These are phyloP conservation scores for Lachnellula suecica DNA, from an alignment of 2,329 filamentous ascomycete genomes.

Conservation along the genomic window DNA sequence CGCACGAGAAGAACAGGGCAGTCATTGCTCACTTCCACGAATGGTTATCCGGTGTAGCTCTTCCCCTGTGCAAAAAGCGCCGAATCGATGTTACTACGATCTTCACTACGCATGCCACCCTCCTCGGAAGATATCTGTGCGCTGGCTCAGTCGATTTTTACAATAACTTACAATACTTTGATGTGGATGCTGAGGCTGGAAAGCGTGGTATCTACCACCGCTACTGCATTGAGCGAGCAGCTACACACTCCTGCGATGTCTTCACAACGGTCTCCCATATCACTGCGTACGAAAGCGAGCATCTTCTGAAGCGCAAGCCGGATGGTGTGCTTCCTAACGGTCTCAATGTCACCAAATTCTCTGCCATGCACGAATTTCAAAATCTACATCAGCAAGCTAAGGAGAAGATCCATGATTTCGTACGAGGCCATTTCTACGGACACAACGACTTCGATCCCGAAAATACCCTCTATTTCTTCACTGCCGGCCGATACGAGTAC, in stretches of 20 bases:
- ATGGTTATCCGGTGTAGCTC: constrained; percentile 92
- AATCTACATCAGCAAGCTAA: constrained; percentile 96
- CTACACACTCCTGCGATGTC: constrained; percentile 89
- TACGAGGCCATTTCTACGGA: constrained; percentile 96
- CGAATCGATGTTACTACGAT: constrained; percentile 97
- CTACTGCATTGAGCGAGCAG: constrained; percentile 95
- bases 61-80: constrained; percentile 89
- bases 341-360: constrained; percentile 97
- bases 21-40: constrained; percentile 99
- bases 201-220: constrained; percentile 98
- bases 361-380: constrained; percentile 97
- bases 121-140: constrained; percentile 93
- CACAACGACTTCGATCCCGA: constrained; percentile 97
- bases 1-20: constrained; percentile 85
- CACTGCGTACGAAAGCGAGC: constrained; percentile 96
- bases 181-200: constrained; percentile 93
- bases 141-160: constrained; percentile 98
- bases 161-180: constrained; percentile 96
- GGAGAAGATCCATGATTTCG: constrained; percentile 97
- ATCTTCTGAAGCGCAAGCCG: constrained; percentile 94
- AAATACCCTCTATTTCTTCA: constrained; percentile 98
- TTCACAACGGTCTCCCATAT: constrained; percentile 99
- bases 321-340: constrained; percentile 96
- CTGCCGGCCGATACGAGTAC: constrained; percentile 94
- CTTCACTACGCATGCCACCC: constrained; percentile 95